Conservation (phyloP, 2,329 filamentous ascomycete genomes). For the Aspergillus persii region DNA sequence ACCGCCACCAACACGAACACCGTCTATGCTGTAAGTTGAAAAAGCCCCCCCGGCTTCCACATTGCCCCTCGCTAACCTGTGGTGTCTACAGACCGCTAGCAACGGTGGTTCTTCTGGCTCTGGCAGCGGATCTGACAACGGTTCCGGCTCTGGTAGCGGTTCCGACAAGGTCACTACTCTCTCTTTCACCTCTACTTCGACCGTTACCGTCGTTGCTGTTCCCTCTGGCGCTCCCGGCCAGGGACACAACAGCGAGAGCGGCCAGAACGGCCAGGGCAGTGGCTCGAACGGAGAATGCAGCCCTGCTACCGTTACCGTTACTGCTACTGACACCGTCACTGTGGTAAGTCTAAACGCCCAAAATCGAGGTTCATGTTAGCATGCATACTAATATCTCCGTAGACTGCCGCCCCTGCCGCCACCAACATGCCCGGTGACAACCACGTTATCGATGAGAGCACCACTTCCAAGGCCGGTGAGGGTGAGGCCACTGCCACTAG, state of each 20-base stretch:
- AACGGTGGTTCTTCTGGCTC: neutral
- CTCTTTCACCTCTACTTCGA: constrained; percentile 31
- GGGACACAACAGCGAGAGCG: constrained; percentile 5
- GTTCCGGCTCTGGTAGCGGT: neutral
- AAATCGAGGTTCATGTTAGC: neutral
- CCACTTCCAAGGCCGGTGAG: neutral
- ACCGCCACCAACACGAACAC: constrained; percentile 30
- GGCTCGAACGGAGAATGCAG: constrained; percentile 6
- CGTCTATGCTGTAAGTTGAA: constrained; percentile 25
- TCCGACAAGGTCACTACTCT: constrained; percentile 27
- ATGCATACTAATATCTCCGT: neutral
- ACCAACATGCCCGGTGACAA: constrained; percentile 10
- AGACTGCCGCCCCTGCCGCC: constrained; percentile 9
- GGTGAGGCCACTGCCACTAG: constrained; percentile 7
- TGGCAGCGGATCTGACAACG: neutral
- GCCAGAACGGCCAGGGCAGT: constrained; percentile 4
- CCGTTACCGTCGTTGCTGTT: constrained; percentile 23
- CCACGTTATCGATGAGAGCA: constrained; percentile 7
- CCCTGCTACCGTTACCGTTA: constrained; percentile 29
- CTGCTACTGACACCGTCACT: constrained; percentile 35
- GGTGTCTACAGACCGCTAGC: neutral
- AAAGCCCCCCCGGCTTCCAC: neutral
- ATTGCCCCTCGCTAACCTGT: neutral
- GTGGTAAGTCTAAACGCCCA: constrained; percentile 26
- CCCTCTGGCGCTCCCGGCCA: constrained; percentile 15